Evolutionary conservation across 345 rosid species (phyloP), one percentile per base, ranked within the genome.

Genomic region (Turritis glabra): DNA sequence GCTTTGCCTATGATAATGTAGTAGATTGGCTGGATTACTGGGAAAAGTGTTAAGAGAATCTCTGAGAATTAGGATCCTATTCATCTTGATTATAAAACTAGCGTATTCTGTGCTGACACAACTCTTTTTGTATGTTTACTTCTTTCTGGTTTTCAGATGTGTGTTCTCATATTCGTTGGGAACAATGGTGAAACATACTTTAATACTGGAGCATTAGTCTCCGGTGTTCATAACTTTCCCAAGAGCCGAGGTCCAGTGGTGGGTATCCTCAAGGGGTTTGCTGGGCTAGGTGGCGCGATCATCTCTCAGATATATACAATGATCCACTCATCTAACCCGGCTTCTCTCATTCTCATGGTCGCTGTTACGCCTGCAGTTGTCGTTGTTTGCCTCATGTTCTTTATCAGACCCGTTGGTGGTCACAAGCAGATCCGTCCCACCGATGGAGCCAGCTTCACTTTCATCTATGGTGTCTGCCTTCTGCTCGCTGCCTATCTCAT

Each of bases 211-310:
- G 83, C 99, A 73, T 72, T 96, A 74, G 97, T 96, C 69, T 96
- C 99, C 61, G 90, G 96, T 22, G 99, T 96, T 71, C 96, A 89
- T 41, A 96, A 96, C 85, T 96, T 92, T 68, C 99, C 98, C 3
- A 96, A 89, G 80, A 96, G 97, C 76, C 71, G 98, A 50, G 99
- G 98, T 77, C 99, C 98, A 8, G 91, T 96, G 73, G 99, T 96
- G 22, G 98, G 98, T 73, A 89, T 96, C 67, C 88, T 92, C 81
- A 96, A 96, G 76, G 99, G 98, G 18, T 92, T 92, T 82, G 97
- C 98, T 26, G 99, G 99, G 15, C 81, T 92, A 63, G 85, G 97
- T n/a, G 99, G 99, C 12, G 98, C 99, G 17, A 90, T 92, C 61
- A 82, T 92, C 85, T 87, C 97, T 38, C 99, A 90, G 79, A 83